Evolutionary conservation across 1,284 basidiomycete species (phyloP).

Genomic region (Heterobasidion parviporum): DNA sequence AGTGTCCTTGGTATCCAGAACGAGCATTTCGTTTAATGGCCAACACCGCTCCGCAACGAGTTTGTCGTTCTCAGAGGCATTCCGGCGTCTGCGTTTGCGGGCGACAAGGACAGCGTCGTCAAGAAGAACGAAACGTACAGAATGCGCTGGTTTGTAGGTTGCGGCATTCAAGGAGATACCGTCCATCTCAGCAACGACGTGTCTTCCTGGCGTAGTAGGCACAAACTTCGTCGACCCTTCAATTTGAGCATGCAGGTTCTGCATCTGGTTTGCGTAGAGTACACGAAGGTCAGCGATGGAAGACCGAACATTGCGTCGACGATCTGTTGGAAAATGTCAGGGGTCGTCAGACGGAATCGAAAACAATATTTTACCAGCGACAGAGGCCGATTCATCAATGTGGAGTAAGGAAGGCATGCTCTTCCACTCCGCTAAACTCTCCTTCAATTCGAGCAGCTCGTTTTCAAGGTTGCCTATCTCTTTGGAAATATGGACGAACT

Average conservation of each 20-base stretch:
- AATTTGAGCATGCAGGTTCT: constrained; percentile 83
- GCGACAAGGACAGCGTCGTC: constrained; percentile 91
- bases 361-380: constrained; percentile 28
- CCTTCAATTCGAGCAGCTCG: constrained; percentile 96
- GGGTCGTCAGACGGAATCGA: neutral
- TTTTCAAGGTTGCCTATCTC: constrained; percentile 96
- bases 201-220: constrained; percentile 83
- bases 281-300: constrained; percentile 90
- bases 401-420: constrained; percentile 89
- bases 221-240: constrained; percentile 97
- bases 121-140: constrained; percentile 84
- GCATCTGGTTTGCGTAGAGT: constrained; percentile 92
- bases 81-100: constrained; percentile 43
- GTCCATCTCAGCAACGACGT: constrained; percentile 84
- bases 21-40: constrained; percentile 86
- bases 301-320: constrained; percentile 70
- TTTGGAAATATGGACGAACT: constrained; percentile 95
- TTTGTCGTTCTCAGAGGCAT: constrained; percentile 43
- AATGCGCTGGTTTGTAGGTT: constrained; percentile 88
- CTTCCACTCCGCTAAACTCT: constrained; percentile 91
- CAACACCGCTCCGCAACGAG: constrained; percentile 92
- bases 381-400: constrained; percentile 69
- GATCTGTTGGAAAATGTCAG: constrained; percentile 25
- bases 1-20: constrained; percentile 93
- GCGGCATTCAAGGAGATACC: constrained; percentile 86